These are phyloP conservation scores for Candida dubliniensis DNA, from an alignment of 1,139 yeast species.

Conservation along the genomic window DNA sequence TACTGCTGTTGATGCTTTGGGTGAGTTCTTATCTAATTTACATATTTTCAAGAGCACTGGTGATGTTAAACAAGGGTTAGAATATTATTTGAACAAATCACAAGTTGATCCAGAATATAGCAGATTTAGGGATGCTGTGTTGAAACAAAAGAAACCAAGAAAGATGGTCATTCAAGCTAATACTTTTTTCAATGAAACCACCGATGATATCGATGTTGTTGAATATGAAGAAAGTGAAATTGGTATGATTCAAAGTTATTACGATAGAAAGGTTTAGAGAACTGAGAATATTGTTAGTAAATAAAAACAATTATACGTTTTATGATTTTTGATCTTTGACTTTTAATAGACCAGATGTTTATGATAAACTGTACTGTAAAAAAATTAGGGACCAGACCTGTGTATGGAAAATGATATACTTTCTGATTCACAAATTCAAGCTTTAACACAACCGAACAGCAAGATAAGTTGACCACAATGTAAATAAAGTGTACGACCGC, in stretches of 20 bases:
- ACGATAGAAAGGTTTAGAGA: conserved; percentile 50
- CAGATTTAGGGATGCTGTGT: conserved; percentile 63
- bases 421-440: too few species aligned
- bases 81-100: conserved; percentile 65
- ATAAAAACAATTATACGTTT: too few species aligned
- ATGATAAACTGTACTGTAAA: too few species aligned
- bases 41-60: conserved; percentile 81
- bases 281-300: not conserved
- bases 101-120: conserved; percentile 64
- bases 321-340: too few species aligned
- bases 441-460: too few species aligned
- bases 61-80: conserved; percentile 62
- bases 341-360: too few species aligned
- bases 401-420: too few species aligned
- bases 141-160: conserved; percentile 75
- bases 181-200: conserved; percentile 42
- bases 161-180: conserved; percentile 84
- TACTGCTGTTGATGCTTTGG: conserved; percentile 71
- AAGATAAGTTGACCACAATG: too few species aligned
- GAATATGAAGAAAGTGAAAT: conserved; percentile 75
- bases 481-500: too few species aligned
- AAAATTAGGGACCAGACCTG: too few species aligned
- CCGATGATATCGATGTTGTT: conserved; percentile 49
- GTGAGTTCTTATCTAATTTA: conserved; percentile 66
- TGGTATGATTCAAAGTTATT: conserved; percentile 78